A percentile compares a stretch with the other conserved stretches of the same genome.
phyloP scores from a whole-genome alignment of 2,329 filamentous ascomycete species.

The Beauveria sp. region DNA sequence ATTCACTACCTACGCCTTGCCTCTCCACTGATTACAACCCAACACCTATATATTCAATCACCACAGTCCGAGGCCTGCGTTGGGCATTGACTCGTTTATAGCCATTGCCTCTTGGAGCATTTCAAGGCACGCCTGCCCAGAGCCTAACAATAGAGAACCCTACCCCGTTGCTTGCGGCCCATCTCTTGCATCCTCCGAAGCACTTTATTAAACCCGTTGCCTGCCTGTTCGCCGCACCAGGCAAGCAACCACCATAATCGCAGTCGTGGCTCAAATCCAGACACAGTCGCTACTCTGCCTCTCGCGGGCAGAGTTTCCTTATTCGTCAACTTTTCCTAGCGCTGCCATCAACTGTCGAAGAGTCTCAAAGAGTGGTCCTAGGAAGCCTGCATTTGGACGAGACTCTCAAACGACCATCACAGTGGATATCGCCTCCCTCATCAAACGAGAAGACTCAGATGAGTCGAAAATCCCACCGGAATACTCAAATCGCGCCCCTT shows the following conservation, averaged over 20 bases:
- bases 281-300: conserved; percentile 34
- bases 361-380: not conserved
- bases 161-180: not conserved
- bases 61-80: not conserved
- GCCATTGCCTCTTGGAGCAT: not conserved
- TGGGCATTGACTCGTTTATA: conserved; percentile 9
- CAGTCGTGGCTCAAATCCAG: conserved; percentile 35
- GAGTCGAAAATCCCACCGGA: conserved; percentile 42
- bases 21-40: conserved; percentile 6
- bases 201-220: conserved; percentile 1
- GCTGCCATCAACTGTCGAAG: conserved; percentile 2
- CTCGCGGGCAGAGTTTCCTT: conserved; percentile 31
- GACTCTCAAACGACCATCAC: conserved; percentile 40
- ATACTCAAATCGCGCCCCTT: conserved; percentile 24
- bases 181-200: not conserved
- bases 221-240: conserved; percentile 10
- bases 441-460: conserved; percentile 69
- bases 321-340: conserved; percentile 13
- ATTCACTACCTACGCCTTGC: not conserved
- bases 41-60: not conserved
- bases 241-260: conserved; percentile 18
- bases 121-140: not conserved
- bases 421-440: conserved; percentile 91
- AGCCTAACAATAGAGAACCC: conserved; percentile 1
- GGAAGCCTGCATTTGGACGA: conserved; percentile 19